These are phyloP conservation scores for Lyophyllum decastes DNA, from an alignment of 768 basidiomycete genomes.

Conservation along the genomic window DNA sequence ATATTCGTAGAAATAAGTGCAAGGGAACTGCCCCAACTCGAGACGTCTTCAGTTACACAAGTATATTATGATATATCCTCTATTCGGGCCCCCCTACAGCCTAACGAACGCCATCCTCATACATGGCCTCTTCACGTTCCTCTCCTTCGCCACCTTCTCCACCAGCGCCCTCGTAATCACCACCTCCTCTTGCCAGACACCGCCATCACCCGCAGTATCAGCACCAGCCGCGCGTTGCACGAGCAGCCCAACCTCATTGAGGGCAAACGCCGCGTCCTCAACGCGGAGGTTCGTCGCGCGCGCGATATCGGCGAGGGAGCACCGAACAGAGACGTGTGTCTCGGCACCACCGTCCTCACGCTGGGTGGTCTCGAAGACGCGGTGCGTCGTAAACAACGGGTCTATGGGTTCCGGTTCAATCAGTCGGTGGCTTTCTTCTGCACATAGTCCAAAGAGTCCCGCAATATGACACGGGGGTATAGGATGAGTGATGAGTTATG, in stretches of 20 bases:
- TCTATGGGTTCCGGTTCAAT: slow-evolving; percentile 33
- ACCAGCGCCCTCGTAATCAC: slow-evolving; percentile 42
- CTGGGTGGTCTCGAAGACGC: slow-evolving; percentile 56
- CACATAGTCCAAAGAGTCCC: too few relatives aligned
- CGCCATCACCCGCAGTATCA: not conserved
- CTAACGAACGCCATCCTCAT: slow-evolving; percentile 62
- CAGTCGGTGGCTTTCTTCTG: too few relatives aligned
- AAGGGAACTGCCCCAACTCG: too few relatives aligned
- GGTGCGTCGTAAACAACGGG: slow-evolving; percentile 51
- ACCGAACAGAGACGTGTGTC: slow-evolving; percentile 65
- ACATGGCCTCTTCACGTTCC: slow-evolving; percentile 72
- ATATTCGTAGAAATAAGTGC: too few relatives aligned
- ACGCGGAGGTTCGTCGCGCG: slow-evolving; percentile 76
- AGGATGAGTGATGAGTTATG: too few relatives aligned
- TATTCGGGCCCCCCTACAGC: slow-evolving; percentile 27
- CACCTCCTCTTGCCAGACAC: slow-evolving; percentile 30
- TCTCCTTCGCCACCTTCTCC: slow-evolving; percentile 61
- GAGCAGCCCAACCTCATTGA: slow-evolving; percentile 86
- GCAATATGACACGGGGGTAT: too few relatives aligned
- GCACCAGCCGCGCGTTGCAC: slow-evolving; percentile 36
- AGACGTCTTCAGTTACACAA: too few relatives aligned
- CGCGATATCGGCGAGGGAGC: slow-evolving; percentile 79
- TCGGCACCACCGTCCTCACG: slow-evolving; percentile 70
- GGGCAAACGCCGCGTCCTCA: slow-evolving; percentile 87
- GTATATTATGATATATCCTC: not conserved